Evolutionary conservation across 306 rosid genomes (phyloP).

Genomic region (Trichosanthes cucumerina): DNA sequence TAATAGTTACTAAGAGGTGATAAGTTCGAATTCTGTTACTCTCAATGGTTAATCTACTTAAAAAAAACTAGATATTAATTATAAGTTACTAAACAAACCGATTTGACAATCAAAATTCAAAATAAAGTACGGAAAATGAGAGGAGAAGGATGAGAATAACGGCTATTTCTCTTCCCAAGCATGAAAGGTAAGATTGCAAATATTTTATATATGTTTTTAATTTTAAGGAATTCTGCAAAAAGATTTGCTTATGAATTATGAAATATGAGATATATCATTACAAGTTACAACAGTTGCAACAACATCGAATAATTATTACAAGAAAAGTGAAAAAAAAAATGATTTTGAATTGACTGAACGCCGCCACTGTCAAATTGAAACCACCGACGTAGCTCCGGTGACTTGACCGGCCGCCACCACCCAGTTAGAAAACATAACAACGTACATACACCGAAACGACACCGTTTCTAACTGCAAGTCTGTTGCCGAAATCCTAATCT

Average conservation of each 20-base stretch:
- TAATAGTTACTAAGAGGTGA: too few relatives aligned
- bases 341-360: neutral
- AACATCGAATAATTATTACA: neutral
- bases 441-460: neutral
- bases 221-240: neutral
- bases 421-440: neutral
- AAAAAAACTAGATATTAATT: too few relatives aligned
- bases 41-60: too few relatives aligned
- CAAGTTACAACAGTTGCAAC: too few relatives aligned
- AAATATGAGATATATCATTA: neutral
- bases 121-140: neutral
- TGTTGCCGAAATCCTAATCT: conserved; percentile 55
- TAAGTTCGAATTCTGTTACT: too few relatives aligned
- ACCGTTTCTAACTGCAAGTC: conserved; percentile 22
- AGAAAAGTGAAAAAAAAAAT: neutral
- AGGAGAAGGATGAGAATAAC: neutral
- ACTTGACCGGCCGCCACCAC: neutral
- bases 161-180: neutral
- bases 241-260: neutral
- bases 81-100: too few relatives aligned
- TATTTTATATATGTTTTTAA: neutral
- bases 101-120: neutral
- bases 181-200: neutral
- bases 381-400: neutral
- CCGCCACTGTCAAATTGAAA: neutral